A percentile compares a stretch with the other conserved stretches of the same genome.
phyloP scores from a whole-genome alignment of 805 yeast genomes.

The Suhomyces vadensis region DNA sequence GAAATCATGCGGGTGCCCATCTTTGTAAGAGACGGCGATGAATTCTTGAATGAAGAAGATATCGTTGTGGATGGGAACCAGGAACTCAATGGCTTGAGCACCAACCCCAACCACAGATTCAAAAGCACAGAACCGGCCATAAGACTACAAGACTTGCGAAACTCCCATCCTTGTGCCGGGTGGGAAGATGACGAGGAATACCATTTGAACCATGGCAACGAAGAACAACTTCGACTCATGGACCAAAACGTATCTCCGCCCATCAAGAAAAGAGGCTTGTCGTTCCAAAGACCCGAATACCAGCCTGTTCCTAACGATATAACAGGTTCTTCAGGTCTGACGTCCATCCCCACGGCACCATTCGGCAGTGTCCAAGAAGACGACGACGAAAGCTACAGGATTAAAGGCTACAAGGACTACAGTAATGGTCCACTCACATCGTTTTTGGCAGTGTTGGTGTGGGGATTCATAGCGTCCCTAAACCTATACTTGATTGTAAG shows the following conservation, averaged over 20 bases:
- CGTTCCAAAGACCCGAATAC: background rate
- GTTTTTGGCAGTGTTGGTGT: slow-evolving; percentile 55
- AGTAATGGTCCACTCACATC: slow-evolving; percentile 64
- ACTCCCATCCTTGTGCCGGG: slow-evolving; percentile 44
- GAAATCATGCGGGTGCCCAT: slow-evolving; percentile 61
- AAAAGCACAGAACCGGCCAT: slow-evolving; percentile 42
- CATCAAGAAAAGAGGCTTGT: background rate
- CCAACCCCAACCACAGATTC: slow-evolving; percentile 21
- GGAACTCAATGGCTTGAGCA: background rate
- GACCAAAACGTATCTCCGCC: slow-evolving; percentile 3
- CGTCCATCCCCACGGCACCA: background rate
- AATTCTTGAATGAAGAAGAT: slow-evolving; percentile 19
- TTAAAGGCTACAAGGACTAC: slow-evolving; percentile 56
- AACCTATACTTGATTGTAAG: slow-evolving; percentile 67
- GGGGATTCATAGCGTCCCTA: slow-evolving; percentile 70
- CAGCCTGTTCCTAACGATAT: background rate
- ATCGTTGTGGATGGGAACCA: slow-evolving; percentile 16
- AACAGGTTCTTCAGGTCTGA: background rate
- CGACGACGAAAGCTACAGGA: slow-evolving; percentile 22
- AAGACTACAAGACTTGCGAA: slow-evolving; percentile 39
- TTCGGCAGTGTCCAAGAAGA: background rate
- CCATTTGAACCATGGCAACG: slow-evolving; percentile 8
- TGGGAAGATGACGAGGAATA: slow-evolving; percentile 39
- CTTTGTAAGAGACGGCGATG: slow-evolving; percentile 32
- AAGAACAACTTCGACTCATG: slow-evolving; percentile 21